These are phyloP conservation scores for Diaporthe ampelina DNA, from an alignment of 2,329 filamentous ascomycete genomes.

Conservation along the genomic window DNA sequence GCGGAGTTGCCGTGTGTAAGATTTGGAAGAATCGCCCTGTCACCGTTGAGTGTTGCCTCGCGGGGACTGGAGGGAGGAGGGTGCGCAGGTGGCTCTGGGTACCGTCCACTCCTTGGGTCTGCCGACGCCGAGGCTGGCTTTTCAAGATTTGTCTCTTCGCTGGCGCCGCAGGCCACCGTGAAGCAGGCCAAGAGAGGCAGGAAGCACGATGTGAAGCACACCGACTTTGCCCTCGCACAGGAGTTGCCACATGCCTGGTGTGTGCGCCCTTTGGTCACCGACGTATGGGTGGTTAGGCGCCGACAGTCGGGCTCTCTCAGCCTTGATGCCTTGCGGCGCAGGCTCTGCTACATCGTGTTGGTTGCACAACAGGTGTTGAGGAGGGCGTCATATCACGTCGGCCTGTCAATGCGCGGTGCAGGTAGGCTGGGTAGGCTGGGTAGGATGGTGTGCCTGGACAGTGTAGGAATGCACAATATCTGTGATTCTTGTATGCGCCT, in stretches of 20 bases:
- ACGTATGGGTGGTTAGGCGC: slow-evolving; percentile 9
- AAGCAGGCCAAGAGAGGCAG: slow-evolving; percentile 1
- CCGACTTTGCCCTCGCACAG: slow-evolving; percentile 19
- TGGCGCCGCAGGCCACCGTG: neutral
- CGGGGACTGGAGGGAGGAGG: neutral
- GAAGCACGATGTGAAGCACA: slow-evolving; percentile 10
- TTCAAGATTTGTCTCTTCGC: too few relatives aligned
- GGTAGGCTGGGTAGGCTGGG: neutral
- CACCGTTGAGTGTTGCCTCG: neutral
- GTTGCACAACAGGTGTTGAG: slow-evolving; percentile 31
- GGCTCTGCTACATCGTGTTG: neutral
- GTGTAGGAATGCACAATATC: neutral
- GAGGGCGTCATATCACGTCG: neutral
- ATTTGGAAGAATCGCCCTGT: neutral
- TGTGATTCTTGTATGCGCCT: neutral
- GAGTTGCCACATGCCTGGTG: neutral
- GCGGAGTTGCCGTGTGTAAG: slow-evolving; percentile 6
- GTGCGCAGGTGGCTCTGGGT: too few relatives aligned
- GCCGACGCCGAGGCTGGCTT: slow-evolving; percentile 1
- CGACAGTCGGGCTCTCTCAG: slow-evolving; percentile 3
- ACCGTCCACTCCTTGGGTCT: neutral
- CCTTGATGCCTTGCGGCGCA: slow-evolving; percentile 17
- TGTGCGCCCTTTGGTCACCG: slow-evolving; percentile 5
- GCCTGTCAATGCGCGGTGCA: neutral
- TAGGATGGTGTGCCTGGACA: neutral